These are phyloP conservation scores for Pleurotus djamor DNA, from an alignment of 768 basidiomycete species.

Conservation along the genomic window DNA sequence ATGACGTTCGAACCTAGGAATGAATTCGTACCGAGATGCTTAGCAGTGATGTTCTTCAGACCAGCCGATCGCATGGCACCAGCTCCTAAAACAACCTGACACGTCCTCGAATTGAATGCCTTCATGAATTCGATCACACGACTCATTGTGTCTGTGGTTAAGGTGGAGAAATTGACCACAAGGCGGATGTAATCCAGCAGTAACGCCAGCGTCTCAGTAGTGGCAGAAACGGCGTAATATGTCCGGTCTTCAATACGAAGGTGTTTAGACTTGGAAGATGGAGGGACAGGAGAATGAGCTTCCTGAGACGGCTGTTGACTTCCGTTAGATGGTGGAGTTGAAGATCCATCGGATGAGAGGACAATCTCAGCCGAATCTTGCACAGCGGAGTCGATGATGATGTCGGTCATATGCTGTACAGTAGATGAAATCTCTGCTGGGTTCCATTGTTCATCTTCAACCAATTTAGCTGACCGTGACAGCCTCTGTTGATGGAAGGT, in stretches of 20 bases:
- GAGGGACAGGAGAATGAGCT: constrained; percentile 14
- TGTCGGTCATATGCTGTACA: constrained; percentile 70
- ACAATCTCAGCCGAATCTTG: constrained; percentile 73
- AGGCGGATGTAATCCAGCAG: constrained; percentile 86
- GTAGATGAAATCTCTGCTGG: constrained; percentile 67
- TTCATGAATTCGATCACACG: constrained; percentile 94
- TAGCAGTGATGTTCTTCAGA: constrained; percentile 96
- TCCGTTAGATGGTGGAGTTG: constrained; percentile 16
- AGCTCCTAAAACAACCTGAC: constrained; percentile 96
- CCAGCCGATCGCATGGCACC: constrained; percentile 99
- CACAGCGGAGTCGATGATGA: constrained; percentile 80
- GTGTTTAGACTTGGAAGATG: constrained; percentile 42
- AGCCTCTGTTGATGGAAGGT: constrained; percentile 83
- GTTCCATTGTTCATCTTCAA: constrained; percentile 96
- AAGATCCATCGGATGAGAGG: constrained; percentile 25
- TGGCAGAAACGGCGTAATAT: constrained; percentile 87
- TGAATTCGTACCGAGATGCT: constrained; percentile 76
- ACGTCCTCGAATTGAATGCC: constrained; percentile 96
- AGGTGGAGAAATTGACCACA: constrained; percentile 81
- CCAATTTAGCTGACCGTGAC: constrained; percentile 78
- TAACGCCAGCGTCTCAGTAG: constrained; percentile 67
- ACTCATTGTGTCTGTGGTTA: constrained; percentile 95
- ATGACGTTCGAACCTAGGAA: constrained; percentile 6
- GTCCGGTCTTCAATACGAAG: constrained; percentile 78
- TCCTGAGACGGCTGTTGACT: constrained; percentile 11